Evolutionary conservation across 345 rosid species (phyloP), one percentile per base, ranked within the genome.

Genomic region (Zanthoxylum bungeanum): DNA sequence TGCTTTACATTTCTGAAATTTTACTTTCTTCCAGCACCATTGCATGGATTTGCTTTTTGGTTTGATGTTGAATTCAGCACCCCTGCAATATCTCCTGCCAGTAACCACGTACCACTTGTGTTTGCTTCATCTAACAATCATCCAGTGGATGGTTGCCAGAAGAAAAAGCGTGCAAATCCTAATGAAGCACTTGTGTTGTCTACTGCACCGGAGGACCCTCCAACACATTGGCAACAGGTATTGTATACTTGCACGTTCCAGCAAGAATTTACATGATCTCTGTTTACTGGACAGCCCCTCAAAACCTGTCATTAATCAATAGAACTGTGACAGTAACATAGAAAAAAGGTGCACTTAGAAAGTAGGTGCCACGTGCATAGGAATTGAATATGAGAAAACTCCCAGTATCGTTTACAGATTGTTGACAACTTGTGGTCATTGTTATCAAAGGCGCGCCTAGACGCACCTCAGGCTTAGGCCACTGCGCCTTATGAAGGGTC

Each of bases 11-110:
- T 69, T 65, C 77, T 67, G 31, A 53, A 71, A 36, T 67, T 59
- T 70, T 39, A 63, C 31, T 77, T 37, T 33, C 79, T 70, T 78
- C 73, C 90, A 95, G 99, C 98, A 81, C 97, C 96, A 10, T 76
- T 95, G 83, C 98, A 95, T 80, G 99, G 98, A 65, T 95, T 92
- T 87, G 99, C 92, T 4, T 95, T 95, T 84, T 95, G 99, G 99
- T 95, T 95, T 75, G 98, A 95, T 70, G 96, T 95, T 78, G 97
- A 91, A 79, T 95, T 95, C 78, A 70, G 75, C 39, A 84, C 80
- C 68, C 89, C 85, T 31, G 76, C 88, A 58, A 67, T 79, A 51
- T 83, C 82, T 58, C 73, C 87, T 74, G 52, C 77, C 68, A 81
- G 82, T 76, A 70, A 75, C 66, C 76, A 75, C 30, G 53, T 64